Conservation (phyloP, 805 yeast species). For the Cyberlindnera nakhonratchasimensis region DNA sequence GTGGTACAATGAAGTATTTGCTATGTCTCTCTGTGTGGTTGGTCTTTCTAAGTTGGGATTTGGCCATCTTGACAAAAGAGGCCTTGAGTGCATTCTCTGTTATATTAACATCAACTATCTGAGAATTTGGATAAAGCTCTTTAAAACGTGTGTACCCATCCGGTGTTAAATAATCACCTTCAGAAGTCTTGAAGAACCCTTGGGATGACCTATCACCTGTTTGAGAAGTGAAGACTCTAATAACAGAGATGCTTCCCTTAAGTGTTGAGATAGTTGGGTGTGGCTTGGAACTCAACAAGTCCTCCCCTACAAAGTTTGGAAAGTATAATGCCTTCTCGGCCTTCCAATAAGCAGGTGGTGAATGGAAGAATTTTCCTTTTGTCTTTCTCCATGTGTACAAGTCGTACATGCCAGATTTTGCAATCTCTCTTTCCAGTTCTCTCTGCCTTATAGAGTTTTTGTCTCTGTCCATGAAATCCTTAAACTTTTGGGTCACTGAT, state of each 20-base stretch:
- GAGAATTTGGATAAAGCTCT: conserved; percentile 48
- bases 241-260: conserved; percentile 53
- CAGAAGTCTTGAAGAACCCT: conserved; percentile 50
- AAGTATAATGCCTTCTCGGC: conserved; percentile 71
- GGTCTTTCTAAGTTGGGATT: conserved; percentile 39
- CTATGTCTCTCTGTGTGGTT: conserved; percentile 49
- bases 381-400: conserved; percentile 65
- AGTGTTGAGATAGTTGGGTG: conserved; percentile 36
- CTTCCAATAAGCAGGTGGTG: conserved; percentile 80
- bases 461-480: conserved; percentile 47
- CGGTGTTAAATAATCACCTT: conserved; percentile 38
- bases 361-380: conserved; percentile 76
- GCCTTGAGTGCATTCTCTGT: conserved; percentile 75
- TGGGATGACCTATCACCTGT: conserved; percentile 68
- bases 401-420: conserved; percentile 65
- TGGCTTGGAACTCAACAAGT: conserved; percentile 37
- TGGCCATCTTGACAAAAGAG: conserved; percentile 52
- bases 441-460: conserved; percentile 46
- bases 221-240: conserved; percentile 62
- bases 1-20: conserved; percentile 61
- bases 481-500: conserved; percentile 34
- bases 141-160: conserved; percentile 41
- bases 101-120: conserved; percentile 71
- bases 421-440: conserved; percentile 58
- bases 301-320: conserved; percentile 69